Percentiles rank a stretch among this genome's conserved stretches.
phyloP scores from a whole-genome alignment of 495 filamentous ascomycete genomes.

The Jackrogersella multiformis region DNA sequence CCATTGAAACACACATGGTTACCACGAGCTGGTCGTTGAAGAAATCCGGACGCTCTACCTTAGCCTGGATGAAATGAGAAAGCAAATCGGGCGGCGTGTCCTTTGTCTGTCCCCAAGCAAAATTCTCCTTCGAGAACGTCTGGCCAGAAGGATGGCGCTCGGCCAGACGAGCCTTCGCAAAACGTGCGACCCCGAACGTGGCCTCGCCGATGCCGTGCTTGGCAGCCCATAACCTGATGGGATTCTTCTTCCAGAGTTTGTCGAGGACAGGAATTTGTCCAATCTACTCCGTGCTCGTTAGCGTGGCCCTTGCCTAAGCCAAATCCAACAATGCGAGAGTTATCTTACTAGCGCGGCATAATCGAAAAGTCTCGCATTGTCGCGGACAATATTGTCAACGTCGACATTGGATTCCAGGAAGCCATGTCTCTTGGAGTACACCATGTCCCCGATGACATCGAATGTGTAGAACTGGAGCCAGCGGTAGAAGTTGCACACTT shows the following conservation, averaged over 20 bases:
- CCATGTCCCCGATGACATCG: slow-evolving; percentile 67
- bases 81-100: slow-evolving; percentile 19
- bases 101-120: slow-evolving; percentile 29
- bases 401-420: slow-evolving; percentile 62
- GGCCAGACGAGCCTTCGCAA: slow-evolving; percentile 56
- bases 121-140: slow-evolving; percentile 26
- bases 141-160: slow-evolving; percentile 38
- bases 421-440: slow-evolving; percentile 63
- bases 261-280: slow-evolving; percentile 49
- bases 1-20: slow-evolving; percentile 61
- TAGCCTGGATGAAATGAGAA: slow-evolving; percentile 45
- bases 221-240: slow-evolving; percentile 48
- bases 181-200: slow-evolving; percentile 53
- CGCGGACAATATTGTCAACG: slow-evolving; percentile 58
- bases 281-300: slow-evolving; percentile 8
- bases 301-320: neutral
- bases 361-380: slow-evolving; percentile 50
- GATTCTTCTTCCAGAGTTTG: slow-evolving; percentile 38
- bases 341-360: slow-evolving; percentile 62
- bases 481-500: slow-evolving; percentile 57
- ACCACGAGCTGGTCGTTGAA: slow-evolving; percentile 61
- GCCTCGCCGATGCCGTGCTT: slow-evolving; percentile 53
- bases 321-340: slow-evolving; percentile 34
- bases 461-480: slow-evolving; percentile 69
- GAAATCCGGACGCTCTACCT: slow-evolving; percentile 60